Conservation (phyloP, 1,284 basidiomycete species). For the Sporisorium scitamineum region DNA sequence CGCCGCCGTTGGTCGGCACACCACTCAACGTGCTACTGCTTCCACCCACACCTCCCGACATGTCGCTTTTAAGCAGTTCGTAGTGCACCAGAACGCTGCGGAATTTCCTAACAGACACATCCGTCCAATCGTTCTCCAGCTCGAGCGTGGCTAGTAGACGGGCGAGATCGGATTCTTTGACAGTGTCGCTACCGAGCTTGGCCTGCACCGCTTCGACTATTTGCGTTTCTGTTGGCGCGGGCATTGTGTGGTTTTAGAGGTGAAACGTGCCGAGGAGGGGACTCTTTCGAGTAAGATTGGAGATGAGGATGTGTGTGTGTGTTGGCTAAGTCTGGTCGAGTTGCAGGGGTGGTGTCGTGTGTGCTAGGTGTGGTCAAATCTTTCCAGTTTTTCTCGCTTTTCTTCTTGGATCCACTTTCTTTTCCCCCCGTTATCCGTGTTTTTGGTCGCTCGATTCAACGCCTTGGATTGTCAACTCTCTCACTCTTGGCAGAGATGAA, state of each 20-base stretch:
- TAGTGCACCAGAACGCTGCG: slow-evolving; percentile 24
- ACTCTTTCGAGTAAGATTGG: no score
- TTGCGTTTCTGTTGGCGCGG: slow-evolving; percentile 31
- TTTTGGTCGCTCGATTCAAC: not conserved
- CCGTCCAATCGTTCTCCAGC: slow-evolving; percentile 52
- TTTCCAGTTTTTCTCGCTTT: not conserved
- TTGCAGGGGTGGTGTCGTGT: not conserved
- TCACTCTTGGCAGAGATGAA: not conserved
- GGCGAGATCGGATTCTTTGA: slow-evolving; percentile 19
- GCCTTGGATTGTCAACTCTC: not conserved
- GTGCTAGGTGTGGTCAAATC: no score
- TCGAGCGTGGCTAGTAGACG: slow-evolving; percentile 47
- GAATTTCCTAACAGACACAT: slow-evolving; percentile 48
- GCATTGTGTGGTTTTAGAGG: slow-evolving; percentile 10
- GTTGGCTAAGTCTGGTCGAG: no score
- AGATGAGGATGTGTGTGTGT: not conserved
- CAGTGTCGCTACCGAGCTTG: slow-evolving; percentile 1
- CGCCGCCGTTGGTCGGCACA: no score
- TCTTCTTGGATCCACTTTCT: not conserved
- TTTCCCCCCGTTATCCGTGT: not conserved
- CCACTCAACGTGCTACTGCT: not conserved
- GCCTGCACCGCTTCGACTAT: slow-evolving; percentile 35
- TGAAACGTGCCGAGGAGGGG: not conserved
- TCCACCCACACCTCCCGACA: no score
- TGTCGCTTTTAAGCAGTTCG: no score